Evolutionary conservation across 208 protist genomes (phyloP).

Genomic region (Leishmania martiniquensis): DNA sequence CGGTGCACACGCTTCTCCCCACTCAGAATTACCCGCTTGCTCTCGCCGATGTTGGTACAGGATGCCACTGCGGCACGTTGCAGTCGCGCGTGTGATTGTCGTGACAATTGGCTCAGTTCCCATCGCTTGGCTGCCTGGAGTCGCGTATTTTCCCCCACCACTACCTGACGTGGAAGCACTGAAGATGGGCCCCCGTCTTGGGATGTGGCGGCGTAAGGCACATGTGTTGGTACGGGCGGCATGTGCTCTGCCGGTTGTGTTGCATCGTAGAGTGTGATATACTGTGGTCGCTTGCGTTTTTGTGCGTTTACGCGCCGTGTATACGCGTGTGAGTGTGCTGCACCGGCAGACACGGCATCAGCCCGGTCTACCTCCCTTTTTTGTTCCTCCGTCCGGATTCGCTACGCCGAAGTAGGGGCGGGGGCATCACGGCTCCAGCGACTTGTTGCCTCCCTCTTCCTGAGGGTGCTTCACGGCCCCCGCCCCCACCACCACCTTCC

Average conservation of each 20-base stretch:
- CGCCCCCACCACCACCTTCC: no score
- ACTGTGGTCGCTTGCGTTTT: neutral
- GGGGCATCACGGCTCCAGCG: no score
- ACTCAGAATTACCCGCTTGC: neutral
- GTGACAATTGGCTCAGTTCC: neutral
- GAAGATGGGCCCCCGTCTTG: neutral
- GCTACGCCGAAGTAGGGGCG: neutral
- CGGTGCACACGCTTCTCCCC: no score
- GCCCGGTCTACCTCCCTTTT: neutral
- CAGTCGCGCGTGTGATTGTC: neutral
- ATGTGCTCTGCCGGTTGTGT: neutral
- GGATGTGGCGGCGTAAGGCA: neutral
- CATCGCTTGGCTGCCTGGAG: neutral
- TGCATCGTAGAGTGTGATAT: neutral
- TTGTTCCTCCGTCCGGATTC: neutral
- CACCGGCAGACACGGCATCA: neutral
- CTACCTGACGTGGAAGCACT: neutral
- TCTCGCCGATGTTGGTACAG: neutral
- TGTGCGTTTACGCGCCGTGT: neutral
- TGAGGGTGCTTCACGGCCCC: no score
- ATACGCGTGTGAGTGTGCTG: neutral
- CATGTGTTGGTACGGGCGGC: neutral
- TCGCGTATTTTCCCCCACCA: neutral
- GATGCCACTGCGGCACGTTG: neutral
- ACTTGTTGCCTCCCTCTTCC: no score